Evolutionary conservation across 345 rosid genomes (phyloP).

Genomic region (Eucalyptus leucophloia): DNA sequence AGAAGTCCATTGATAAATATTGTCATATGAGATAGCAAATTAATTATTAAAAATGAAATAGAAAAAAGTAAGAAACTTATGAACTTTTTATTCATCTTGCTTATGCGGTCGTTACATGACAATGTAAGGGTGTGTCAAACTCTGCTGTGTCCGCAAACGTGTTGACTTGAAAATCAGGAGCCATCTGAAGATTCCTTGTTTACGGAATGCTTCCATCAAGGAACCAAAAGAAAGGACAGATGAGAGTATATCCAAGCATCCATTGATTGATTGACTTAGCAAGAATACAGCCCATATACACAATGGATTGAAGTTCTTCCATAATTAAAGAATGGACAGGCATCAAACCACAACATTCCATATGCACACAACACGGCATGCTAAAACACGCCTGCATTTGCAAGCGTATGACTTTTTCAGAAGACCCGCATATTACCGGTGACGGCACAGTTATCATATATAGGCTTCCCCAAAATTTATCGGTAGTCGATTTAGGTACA

Average conservation of each 20-base stretch:
- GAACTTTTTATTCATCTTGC: background rate
- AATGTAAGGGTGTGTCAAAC: background rate
- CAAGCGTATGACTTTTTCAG: background rate
- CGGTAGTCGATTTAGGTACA: background rate
- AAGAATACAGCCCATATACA: background rate
- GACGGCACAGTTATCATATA: background rate
- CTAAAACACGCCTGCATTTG: too few species aligned
- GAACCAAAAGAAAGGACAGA: background rate
- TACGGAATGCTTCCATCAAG: background rate
- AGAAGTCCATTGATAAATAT: background rate
- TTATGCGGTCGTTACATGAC: background rate
- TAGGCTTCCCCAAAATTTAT: background rate
- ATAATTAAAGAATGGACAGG: background rate
- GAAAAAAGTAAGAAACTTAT: background rate
- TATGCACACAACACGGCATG: too few species aligned
- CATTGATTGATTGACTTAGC: too few species aligned
- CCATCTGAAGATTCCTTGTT: background rate
- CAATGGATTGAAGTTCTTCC: background rate
- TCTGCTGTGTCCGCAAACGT: background rate
- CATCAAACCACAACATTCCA: background rate
- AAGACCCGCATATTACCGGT: background rate
- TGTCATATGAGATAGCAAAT: background rate
- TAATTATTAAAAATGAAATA: background rate
- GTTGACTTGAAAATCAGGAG: background rate
- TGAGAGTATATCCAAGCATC: background rate